These are phyloP conservation scores for Cocos nucifera DNA, from an alignment of 176 grass and related monocot species.

Conservation along the genomic window DNA sequence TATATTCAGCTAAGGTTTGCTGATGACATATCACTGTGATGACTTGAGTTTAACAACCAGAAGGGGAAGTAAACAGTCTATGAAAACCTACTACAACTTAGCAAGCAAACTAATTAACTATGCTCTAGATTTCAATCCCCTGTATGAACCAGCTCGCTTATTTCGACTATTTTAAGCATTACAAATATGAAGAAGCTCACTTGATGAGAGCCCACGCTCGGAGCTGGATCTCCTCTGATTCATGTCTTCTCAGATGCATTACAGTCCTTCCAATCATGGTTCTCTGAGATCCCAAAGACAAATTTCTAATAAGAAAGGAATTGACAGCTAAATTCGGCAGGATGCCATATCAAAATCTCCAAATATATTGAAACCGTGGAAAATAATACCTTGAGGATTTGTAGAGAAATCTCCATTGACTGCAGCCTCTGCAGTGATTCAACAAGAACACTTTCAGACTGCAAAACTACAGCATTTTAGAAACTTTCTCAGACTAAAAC, in stretches of 20 bases:
- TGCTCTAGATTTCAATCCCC: no score
- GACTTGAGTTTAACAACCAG: no score
- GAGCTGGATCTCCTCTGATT: conserved; percentile 10
- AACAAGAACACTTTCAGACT: conserved; percentile 71
- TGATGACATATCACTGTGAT: no score
- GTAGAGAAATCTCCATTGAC: conserved; percentile 74
- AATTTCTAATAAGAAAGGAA: background rate
- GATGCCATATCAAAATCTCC: background rate
- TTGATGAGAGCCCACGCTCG: conserved; percentile 2
- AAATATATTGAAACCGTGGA: background rate
- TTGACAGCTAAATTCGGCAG: no score
- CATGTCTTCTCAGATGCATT: background rate
- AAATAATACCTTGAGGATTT: conserved; percentile 51
- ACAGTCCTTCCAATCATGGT: conserved; percentile 12
- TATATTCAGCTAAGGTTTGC: no score
- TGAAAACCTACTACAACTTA: no score
- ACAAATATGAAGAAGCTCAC: conserved; percentile 1
- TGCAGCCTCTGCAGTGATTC: conserved; percentile 85
- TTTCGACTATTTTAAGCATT: background rate
- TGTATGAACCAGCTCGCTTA: no score
- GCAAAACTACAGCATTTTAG: conserved; percentile 14
- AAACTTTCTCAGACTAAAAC: background rate
- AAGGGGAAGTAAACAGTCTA: no score
- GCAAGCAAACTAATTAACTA: no score
- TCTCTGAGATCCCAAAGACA: background rate